Evolutionary conservation across 805 yeast genomes (phyloP).

Genomic region (Kodamaea kakaduensis): DNA sequence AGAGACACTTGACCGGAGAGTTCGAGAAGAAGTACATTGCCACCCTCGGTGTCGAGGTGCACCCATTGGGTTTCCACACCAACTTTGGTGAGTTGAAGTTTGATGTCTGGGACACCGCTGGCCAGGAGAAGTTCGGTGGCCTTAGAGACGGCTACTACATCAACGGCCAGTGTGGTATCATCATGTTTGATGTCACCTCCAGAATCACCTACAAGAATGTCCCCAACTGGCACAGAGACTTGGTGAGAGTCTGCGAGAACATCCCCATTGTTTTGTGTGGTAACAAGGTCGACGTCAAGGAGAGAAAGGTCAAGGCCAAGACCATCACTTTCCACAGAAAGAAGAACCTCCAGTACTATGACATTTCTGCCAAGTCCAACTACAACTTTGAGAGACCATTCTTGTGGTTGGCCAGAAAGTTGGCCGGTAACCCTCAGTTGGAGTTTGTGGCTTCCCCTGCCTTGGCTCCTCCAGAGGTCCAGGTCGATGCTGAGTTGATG

Average conservation of each 20-base stretch:
- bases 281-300: slow-evolving; percentile 99
- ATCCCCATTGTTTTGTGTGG: slow-evolving; percentile 99
- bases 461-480: slow-evolving; percentile 98
- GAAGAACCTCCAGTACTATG: slow-evolving; percentile 99
- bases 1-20: slow-evolving; percentile 99
- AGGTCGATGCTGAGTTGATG: slow-evolving; percentile 95
- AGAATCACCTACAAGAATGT: slow-evolving; percentile 99
- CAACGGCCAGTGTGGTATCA: slow-evolving; percentile 99
- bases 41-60: slow-evolving; percentile 99
- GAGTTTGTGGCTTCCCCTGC: slow-evolving; percentile 99
- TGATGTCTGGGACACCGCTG: slow-evolving; percentile 99
- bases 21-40: slow-evolving; percentile 99
- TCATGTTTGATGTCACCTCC: slow-evolving; percentile 99
- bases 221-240: slow-evolving; percentile 99
- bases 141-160: slow-evolving; percentile 99
- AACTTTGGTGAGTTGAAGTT: slow-evolving; percentile 98
- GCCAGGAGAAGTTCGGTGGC: slow-evolving; percentile 99
- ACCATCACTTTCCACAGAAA: slow-evolving; percentile 99
- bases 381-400: slow-evolving; percentile 99
- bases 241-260: slow-evolving; percentile 99
- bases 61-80: slow-evolving; percentile 96
- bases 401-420: slow-evolving; percentile 99
- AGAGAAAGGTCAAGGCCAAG: slow-evolving; percentile 99
- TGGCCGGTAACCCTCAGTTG: slow-evolving; percentile 95
- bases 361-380: slow-evolving; percentile 98